A percentile compares a stretch with the other conserved stretches of the same genome.
phyloP scores from a whole-genome alignment of 2,329 filamentous ascomycete genomes.

The Beauveria pseudobassiana region DNA sequence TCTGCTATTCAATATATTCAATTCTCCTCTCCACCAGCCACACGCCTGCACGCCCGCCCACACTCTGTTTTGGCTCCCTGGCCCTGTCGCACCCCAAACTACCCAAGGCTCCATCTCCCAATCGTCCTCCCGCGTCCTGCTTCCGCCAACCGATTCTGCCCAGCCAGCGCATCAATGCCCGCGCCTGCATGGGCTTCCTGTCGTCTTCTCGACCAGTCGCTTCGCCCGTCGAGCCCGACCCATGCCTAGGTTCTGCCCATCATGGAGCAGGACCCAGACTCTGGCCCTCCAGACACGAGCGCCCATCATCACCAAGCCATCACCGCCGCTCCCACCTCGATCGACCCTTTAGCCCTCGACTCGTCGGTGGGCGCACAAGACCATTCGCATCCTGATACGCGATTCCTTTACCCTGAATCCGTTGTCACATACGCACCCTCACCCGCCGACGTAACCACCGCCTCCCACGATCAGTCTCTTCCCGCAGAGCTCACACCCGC shows the following conservation, averaged over 20 bases:
- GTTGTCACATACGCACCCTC: constrained; percentile 21
- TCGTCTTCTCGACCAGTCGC: constrained; percentile 31
- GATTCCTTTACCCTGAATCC: not conserved
- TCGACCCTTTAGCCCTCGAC: not conserved
- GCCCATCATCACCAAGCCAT: constrained; percentile 16
- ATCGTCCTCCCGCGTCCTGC: constrained; percentile 9
- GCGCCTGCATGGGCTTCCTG: constrained; percentile 35
- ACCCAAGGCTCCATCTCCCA: constrained; percentile 8
- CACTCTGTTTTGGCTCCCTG: not conserved
- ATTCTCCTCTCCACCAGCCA: constrained; percentile 3
- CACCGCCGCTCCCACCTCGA: constrained; percentile 14
- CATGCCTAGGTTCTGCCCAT: constrained; percentile 33
- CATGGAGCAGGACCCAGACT: constrained; percentile 36
- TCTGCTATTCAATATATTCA: not conserved
- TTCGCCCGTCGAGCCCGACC: constrained; percentile 34
- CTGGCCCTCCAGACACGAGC: constrained; percentile 11
- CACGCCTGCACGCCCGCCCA: not conserved
- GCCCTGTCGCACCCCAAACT: constrained; percentile 10
- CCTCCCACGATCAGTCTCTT: constrained; percentile 7
- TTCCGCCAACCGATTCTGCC: constrained; percentile 5
- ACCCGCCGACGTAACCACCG: constrained; percentile 16
- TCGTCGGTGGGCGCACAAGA: not conserved
- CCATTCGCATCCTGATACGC: constrained; percentile 8
- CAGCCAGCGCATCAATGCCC: constrained; percentile 12
- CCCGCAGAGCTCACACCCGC: constrained; percentile 12